Percentiles rank a stretch among this genome's conserved stretches.
Evolutionary conservation across 2,329 filamentous ascomycete species (phyloP).

Genomic region (Helotiales sp.): DNA sequence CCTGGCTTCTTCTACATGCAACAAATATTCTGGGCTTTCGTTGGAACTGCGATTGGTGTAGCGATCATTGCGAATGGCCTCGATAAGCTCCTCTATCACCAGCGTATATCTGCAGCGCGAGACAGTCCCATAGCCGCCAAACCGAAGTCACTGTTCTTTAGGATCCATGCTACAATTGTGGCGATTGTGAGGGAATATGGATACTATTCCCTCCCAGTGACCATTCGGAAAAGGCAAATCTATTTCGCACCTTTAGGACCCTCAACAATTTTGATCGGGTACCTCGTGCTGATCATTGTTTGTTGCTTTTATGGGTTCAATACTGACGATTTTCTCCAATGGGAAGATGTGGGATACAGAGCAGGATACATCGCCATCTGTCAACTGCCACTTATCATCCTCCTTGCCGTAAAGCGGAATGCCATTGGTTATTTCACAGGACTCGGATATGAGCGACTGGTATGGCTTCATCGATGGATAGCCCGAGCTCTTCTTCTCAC

Average conservation of each 20-base stretch:
- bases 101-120: conserved; percentile 53
- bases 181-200: conserved; percentile 59
- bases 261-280: conserved; percentile 48
- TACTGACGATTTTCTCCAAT: conserved; percentile 53
- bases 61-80: conserved; percentile 51
- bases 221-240: conserved; percentile 42
- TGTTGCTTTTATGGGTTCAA: conserved; percentile 62
- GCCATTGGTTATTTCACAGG: conserved; percentile 67
- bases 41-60: conserved; percentile 50
- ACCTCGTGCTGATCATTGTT: conserved; percentile 56
- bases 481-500: conserved; percentile 57
- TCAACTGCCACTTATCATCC: conserved; percentile 69
- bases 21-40: conserved; percentile 53
- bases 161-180: conserved; percentile 55
- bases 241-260: conserved; percentile 48
- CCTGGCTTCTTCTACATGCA: conserved; percentile 50
- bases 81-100: conserved; percentile 53
- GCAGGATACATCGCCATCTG: conserved; percentile 71
- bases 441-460: conserved; percentile 69
- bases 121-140: conserved; percentile 53
- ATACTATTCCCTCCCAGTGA: conserved; percentile 50
- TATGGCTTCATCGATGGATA: conserved; percentile 67
- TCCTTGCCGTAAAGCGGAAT: conserved; percentile 59
- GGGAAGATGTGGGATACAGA: conserved; percentile 63
- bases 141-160: conserved; percentile 55